phyloP scores from a whole-genome alignment of 1,284 basidiomycete species.

The Cerioporus squamosus region DNA sequence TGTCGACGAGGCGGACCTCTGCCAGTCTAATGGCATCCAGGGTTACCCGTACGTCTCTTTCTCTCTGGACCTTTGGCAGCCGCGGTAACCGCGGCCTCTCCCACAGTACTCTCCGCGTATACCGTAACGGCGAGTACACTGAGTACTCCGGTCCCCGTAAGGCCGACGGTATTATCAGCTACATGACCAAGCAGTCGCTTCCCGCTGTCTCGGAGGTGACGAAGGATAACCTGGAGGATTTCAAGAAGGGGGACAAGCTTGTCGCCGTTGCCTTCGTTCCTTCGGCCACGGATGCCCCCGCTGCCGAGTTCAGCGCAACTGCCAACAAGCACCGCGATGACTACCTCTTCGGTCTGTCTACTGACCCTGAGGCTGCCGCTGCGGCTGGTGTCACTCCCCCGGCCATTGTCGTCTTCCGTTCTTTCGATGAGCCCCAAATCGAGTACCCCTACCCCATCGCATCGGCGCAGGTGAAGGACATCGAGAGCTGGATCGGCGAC shows the following conservation, averaged over 20 bases:
- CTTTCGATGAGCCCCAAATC: slow-evolving; percentile 86
- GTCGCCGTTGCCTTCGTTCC: slow-evolving; percentile 89
- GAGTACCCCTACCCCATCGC: slow-evolving; percentile 72
- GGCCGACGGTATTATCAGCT: slow-evolving; percentile 95
- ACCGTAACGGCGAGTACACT: slow-evolving; percentile 79
- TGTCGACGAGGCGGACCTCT: slow-evolving; percentile 87
- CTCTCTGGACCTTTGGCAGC: neutral
- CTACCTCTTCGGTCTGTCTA: slow-evolving; percentile 89
- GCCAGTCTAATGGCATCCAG: slow-evolving; percentile 82
- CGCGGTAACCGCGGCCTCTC: neutral
- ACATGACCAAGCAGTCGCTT: slow-evolving; percentile 99
- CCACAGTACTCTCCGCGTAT: slow-evolving; percentile 83
- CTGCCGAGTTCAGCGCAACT: slow-evolving; percentile 74
- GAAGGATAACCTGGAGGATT: slow-evolving; percentile 78
- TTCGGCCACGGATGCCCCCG: slow-evolving; percentile 67
- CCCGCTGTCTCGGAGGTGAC: slow-evolving; percentile 92
- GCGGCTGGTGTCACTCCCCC: slow-evolving; percentile 80
- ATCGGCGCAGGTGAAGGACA: slow-evolving; percentile 60
- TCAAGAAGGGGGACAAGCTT: slow-evolving; percentile 89
- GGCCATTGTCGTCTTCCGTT: slow-evolving; percentile 90
- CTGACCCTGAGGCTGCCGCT: slow-evolving; percentile 70
- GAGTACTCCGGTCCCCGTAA: slow-evolving; percentile 92
- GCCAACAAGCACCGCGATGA: slow-evolving; percentile 92
- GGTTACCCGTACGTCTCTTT: slow-evolving; percentile 86
- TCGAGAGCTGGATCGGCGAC: slow-evolving; percentile 82